These are phyloP conservation scores for Xylariaceae sp. DNA, from an alignment of 2,329 filamentous ascomycete genomes.

Conservation along the genomic window DNA sequence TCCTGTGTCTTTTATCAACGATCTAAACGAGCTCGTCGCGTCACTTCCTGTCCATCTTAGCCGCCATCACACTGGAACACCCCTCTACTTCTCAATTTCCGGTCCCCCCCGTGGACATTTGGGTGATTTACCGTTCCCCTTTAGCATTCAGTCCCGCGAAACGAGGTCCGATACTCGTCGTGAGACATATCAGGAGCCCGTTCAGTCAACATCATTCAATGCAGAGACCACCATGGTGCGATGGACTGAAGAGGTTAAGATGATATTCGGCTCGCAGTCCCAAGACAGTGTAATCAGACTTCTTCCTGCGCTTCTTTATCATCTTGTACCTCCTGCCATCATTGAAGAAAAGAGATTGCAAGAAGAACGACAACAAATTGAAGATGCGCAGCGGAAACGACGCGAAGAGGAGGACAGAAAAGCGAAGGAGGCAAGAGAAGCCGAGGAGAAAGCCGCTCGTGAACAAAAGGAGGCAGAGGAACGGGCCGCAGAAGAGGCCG, in stretches of 20 bases:
- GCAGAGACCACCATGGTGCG: conserved; percentile 66
- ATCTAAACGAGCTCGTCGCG: conserved; percentile 53
- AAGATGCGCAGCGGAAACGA: conserved; percentile 56
- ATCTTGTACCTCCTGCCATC: conserved; percentile 78
- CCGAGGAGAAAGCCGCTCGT: conserved; percentile 59
- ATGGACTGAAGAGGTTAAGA: conserved; percentile 84
- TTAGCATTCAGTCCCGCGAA: conserved; percentile 35
- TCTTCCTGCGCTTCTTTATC: conserved; percentile 61
- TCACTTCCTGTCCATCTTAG: conserved; percentile 44
- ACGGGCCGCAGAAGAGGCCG: conserved; percentile 54
- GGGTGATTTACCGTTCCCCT: conserved; percentile 43
- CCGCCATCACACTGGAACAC: conserved; percentile 42
- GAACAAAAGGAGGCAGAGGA: conserved; percentile 70
- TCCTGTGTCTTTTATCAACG: conserved; percentile 52
- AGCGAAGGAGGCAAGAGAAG: conserved; percentile 65
- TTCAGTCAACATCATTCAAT: conserved; percentile 71
- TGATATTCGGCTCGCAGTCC: conserved; percentile 69
- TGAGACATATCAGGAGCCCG: conserved; percentile 53
- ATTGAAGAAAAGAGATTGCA: conserved; percentile 67
- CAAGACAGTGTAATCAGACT: conserved; percentile 66
- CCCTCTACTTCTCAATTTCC: conserved; percentile 55
- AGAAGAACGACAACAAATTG: conserved; percentile 49
- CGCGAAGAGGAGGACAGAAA: conserved; percentile 61
- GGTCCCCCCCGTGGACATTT: conserved; percentile 45
- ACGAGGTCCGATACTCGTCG: conserved; percentile 45